These are phyloP conservation scores for Leishmania braziliensis DNA, from an alignment of 208 protist species.

Conservation along the genomic window DNA sequence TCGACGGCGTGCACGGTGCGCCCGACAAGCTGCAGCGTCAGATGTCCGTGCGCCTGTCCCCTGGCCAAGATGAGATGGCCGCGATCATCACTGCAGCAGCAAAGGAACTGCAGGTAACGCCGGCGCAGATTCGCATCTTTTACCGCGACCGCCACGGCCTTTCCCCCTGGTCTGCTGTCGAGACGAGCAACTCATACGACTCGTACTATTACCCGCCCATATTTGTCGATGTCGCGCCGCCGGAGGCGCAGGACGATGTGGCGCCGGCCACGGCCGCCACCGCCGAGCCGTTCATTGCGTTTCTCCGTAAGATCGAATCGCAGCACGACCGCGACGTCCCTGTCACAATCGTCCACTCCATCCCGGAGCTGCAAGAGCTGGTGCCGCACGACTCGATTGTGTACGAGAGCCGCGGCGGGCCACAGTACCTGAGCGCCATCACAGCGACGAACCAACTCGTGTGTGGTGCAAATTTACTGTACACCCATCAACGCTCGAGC, in stretches of 20 bases:
- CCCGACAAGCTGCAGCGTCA: slow-evolving; percentile 17
- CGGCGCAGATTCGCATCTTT: slow-evolving; percentile 43
- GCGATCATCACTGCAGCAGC: slow-evolving; percentile 38
- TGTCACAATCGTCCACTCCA: slow-evolving; percentile 19
- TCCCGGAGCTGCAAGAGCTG: slow-evolving; percentile 13
- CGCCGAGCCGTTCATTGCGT: slow-evolving; percentile 13
- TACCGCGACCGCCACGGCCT: slow-evolving; percentile 10
- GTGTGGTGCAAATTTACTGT: slow-evolving; percentile 36
- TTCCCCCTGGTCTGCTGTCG: slow-evolving; percentile 13
- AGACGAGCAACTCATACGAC: slow-evolving; percentile 25
- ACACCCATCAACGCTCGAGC: neutral
- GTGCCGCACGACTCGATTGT: slow-evolving; percentile 16
- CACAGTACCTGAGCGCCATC: neutral
- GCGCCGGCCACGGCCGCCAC: neutral
- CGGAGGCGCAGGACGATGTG: neutral
- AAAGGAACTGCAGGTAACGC: slow-evolving; percentile 28
- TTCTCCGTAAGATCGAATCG: slow-evolving; percentile 14
- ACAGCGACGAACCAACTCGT: slow-evolving; percentile 13
- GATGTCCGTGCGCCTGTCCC: slow-evolving; percentile 27
- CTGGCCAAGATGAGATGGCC: slow-evolving; percentile 12
- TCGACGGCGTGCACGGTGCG: slow-evolving; percentile 46
- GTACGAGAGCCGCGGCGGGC: slow-evolving; percentile 12
- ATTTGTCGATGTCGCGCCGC: slow-evolving; percentile 24
- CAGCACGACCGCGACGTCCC: slow-evolving; percentile 6
- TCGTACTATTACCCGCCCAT: slow-evolving; percentile 17